Evolutionary conservation across 495 filamentous ascomycete species (phyloP), one percentile per base, ranked within the genome.

Genomic region (Tuber calosporum): DNA sequence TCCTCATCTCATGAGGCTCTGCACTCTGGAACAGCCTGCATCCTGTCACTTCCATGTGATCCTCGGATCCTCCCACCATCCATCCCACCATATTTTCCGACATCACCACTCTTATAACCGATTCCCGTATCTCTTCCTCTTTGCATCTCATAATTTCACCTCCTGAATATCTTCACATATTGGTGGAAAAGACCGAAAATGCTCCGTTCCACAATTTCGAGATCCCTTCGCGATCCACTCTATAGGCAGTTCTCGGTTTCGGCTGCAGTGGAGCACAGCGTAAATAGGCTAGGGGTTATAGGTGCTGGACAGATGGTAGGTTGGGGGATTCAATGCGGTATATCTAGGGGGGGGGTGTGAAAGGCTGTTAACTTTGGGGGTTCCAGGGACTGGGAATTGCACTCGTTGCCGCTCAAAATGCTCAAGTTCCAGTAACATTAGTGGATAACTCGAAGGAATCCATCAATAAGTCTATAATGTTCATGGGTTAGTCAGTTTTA

Each of bases 281-380:
- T 98, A 67, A 96, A 94, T 84, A 90, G 88, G 71, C 84, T 99
- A 30, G 95, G 95, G 73, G 96, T 99, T 41, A 85, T 99, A 78
- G 96, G 96, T 73, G 95, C 94, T 68, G 96, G 96, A 26, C 96
- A 98, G 82, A 98, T 98, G 93, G 93, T 95, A 85, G 82, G 83
- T 82, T 71, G 42, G 22, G 4, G 22, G 42, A 66, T 66, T 39
- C 19, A 69, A 53, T 72, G 30, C 26, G 20, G 8, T 43, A 5
- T 72, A 37, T 22, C 1, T 36, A 4, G 68, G n/a, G 2, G 40
- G 26, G 13, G 36, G 26, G 40, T 68, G 4, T n/a, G 85, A 74
- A 83, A 73, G 26, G 62, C 19, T n/a, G 75, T 74, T 42, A 73
- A 42, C 19, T n/a, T 30, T 62, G 26, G 26, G 53, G 53, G 26